Evolutionary conservation across 1,284 basidiomycete genomes (phyloP), one percentile per base, ranked within the genome.

Genomic region (Apiotrichum veenhuisii): DNA sequence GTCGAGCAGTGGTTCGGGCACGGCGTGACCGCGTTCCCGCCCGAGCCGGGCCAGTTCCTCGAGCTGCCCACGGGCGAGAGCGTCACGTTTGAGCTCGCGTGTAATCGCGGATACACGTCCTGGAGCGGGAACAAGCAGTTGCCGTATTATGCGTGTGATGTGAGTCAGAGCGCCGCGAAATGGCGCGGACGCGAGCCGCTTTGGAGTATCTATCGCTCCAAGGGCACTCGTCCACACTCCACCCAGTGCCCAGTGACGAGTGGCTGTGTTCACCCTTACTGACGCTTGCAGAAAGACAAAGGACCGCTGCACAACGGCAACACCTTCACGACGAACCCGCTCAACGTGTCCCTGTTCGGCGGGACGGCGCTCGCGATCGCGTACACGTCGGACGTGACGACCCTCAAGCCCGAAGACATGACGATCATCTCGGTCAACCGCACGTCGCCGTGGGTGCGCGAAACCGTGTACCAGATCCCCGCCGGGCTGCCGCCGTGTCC

Each of bases 351-450:
- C 10, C 12, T 25, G 18, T 50, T 50, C 14, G 60, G 60, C 34
- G 60, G 60, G 11, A 56, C 60, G 10, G 54, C 57, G 14, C 51
- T 62, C 25, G 51, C 51, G 12, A 62, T 62, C 45, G 54, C 57
- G 5, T 58, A 58, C 54, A 51, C 54, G 30, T 48, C 47, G 18
- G 60, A 62, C 48, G 40, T 42, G 11, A 20, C 20, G n/a, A 26
- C 18, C 0, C 42, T 88, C 7, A 70, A 82, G 63, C 87, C 85
- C 0, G 81, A 81, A 38, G 85, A 88, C 72, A 84, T 89, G 61
- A 80, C 81, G 2, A 75, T 89, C 26, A 88, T 89, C 74, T 85
- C 82, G 57, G 81, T 86, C 26, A 88, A 88, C 71, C 83, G 86
- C 26, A 85, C 54, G 17, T 58, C 56, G 22, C 60, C 60, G n/a